A percentile compares a stretch with the other conserved stretches of the same genome.
These are phyloP conservation scores for Macrolepiota albuminosa DNA, from an alignment of 768 basidiomycete species.

Conservation along the genomic window DNA sequence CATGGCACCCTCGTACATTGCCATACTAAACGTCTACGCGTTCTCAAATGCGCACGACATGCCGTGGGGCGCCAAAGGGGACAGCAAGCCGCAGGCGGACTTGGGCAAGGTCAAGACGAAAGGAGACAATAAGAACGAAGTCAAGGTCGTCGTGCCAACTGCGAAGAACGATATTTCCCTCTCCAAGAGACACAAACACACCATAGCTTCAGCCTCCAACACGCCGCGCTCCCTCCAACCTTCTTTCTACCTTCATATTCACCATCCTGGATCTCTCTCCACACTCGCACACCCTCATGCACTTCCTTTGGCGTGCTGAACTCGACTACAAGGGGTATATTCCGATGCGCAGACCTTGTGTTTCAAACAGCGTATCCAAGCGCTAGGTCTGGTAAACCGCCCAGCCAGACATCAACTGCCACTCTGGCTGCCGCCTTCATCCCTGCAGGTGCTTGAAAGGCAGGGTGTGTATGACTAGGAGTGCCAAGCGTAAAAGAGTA, in stretches of 20 bases:
- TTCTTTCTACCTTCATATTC: slow-evolving; percentile 30
- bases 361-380: slow-evolving; percentile 64
- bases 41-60: slow-evolving; percentile 90
- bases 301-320: slow-evolving; percentile 70
- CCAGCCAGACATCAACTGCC: slow-evolving; percentile 36
- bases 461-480: slow-evolving; percentile 62
- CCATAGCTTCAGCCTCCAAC: too few relatives aligned
- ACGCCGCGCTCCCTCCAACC: slow-evolving; percentile 27
- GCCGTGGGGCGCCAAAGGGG: slow-evolving; percentile 95
- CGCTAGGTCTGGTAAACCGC: slow-evolving; percentile 59
- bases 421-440: slow-evolving; percentile 39
- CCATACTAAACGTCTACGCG: slow-evolving; percentile 89
- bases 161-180: slow-evolving; percentile 72
- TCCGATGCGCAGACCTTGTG: slow-evolving; percentile 32
- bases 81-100: slow-evolving; percentile 80
- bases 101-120: slow-evolving; percentile 50
- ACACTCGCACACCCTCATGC: slow-evolving; percentile 65
- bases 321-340: slow-evolving; percentile 66
- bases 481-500: slow-evolving; percentile 76
- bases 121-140: slow-evolving; percentile 59
- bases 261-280: slow-evolving; percentile 52
- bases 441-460: slow-evolving; percentile 53
- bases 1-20: slow-evolving; percentile 91
- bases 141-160: slow-evolving; percentile 82
- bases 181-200: too few relatives aligned